Conservation (phyloP, 495 filamentous ascomycete species). For the Hypoxylon perforatum region DNA sequence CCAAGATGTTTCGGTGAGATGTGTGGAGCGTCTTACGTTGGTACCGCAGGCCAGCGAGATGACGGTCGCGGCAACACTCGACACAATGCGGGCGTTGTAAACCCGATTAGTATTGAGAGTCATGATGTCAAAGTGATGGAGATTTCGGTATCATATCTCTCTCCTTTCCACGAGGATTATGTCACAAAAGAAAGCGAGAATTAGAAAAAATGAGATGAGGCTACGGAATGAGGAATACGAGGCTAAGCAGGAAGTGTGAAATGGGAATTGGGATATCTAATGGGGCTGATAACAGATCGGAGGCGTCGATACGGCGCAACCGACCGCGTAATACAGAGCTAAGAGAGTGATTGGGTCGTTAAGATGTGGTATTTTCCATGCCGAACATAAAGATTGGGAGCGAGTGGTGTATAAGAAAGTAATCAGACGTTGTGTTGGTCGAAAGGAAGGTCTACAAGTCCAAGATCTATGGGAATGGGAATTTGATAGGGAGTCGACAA, state of each 20-base stretch:
- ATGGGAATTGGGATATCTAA: slow-evolving; percentile 11
- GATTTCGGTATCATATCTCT: slow-evolving; percentile 34
- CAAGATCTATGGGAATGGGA: too few relatives aligned
- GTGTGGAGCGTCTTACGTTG: slow-evolving; percentile 69
- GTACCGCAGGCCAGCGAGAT: slow-evolving; percentile 93
- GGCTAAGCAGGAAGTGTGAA: too few relatives aligned
- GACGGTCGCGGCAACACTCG: slow-evolving; percentile 84
- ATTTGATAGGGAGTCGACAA: slow-evolving; percentile 12
- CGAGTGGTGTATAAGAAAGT: slow-evolving; percentile 25
- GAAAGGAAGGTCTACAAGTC: too few relatives aligned
- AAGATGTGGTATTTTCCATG: slow-evolving; percentile 16
- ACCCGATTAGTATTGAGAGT: slow-evolving; percentile 53
- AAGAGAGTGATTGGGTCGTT: slow-evolving; percentile 5
- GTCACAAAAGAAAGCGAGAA: slow-evolving; percentile 43
- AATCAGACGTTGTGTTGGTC: slow-evolving; percentile 27
- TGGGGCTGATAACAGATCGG: slow-evolving; percentile 28
- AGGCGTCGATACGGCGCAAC: slow-evolving; percentile 22
- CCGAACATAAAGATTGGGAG: slow-evolving; percentile 29
- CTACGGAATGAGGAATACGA: slow-evolving; percentile 20
- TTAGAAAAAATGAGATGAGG: background rate
- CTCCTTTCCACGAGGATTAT: slow-evolving; percentile 31
- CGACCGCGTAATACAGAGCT: slow-evolving; percentile 3
- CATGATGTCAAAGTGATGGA: slow-evolving; percentile 36
- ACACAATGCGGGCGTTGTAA: slow-evolving; percentile 71
- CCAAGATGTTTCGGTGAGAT: slow-evolving; percentile 4